Base-by-base conservation (phyloP, 352 stramenopile genomes). In the Phytophthora quininea region DNA sequence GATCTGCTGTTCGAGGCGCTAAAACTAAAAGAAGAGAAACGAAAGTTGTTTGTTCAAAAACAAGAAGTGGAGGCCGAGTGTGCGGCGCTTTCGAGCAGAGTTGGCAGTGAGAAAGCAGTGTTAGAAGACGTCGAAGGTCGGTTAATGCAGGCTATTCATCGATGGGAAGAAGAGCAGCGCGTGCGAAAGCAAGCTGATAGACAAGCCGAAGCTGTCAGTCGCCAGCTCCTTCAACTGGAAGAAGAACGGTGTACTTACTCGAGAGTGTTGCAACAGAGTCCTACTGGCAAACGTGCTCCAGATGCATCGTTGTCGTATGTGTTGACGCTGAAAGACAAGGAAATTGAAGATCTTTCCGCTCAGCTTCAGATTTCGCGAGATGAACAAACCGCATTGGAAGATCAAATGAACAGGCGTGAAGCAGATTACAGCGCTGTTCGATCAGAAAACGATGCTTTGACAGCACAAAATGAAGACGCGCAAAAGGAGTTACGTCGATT, bases 121-220 rank as follows among this genome's bases (percentile, higher is more conserved):
- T 53, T 86, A 2, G 73, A 84, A 32, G 85, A 93, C 54, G 47
- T 93, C 14, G 79, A 89, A 3, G 83, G 72, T 3, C 70, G 81
- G 0, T 79, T 77, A 54, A 54, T 60, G 11, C 85, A 93, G 66
- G 74, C 74, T 4, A 85, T 88, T 24, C 55, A 87, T 30, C 76
- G 68, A 3, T 89, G 74, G 59, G 72, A 91, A 60, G 71, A 88
- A 51, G 83, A 91, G 40, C 76, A 88, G n/a, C 54, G 46, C 19
- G 54, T 56, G 5, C 68, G 74, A n/a, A 65, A 60, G 12, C 73
- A 71, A 47, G 58, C 71, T 3, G 86, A 90, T 58, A 59, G 66
- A 3, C 74, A 79, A 51, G 35, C 71, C 9, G 80, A 89, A 48
- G 37, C 58, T 7, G 46, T 74, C 0, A 73, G 55, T 12, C 51